Evolutionary conservation across 1,284 basidiomycete genomes (phyloP), one percentile per base, ranked within the genome.

Genomic region (Cerrena zonata): DNA sequence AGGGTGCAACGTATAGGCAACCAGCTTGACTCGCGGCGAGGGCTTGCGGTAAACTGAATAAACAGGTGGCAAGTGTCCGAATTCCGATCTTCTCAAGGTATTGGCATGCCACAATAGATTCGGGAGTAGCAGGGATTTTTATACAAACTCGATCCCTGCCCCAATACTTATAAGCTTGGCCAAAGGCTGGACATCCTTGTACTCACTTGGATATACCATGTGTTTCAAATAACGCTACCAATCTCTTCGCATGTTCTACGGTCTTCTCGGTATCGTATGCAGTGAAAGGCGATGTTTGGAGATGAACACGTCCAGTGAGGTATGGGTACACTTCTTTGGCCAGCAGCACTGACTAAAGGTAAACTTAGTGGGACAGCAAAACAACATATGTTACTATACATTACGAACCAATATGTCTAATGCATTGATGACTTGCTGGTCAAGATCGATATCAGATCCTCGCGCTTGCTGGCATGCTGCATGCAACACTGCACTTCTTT

Each of bases 91-190:
- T 61, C 47, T 69, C 63, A 27, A 78, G 67, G 24, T 69, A 55
- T 27, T 68, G 65, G 56, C 76, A 77, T 0, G 77, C 76, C 4
- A 76, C 44, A 45, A 76, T 59, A 2, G 70, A 70, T 57, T 76
- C 71, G 1, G 75, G 71, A 0, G 75, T 77, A 4, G 70, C 66
- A 7, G 75, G 76, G 34, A 78, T 77, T 56, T 79, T 79, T 63
- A 79, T 75, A 58, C 74, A 76, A 3, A 77, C 73, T 3, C 75
- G 67, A 12, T 67, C 64, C 48, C 74, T 76, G 51, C 23, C 21
- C 11, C 27, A 45, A 13, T 11, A 13, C 11, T 4, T 23, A 23
- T 11, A 15, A 39, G 41, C 22, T 13, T 40, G 7, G 21, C 5
- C 19, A 19, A 10, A 19, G 11, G 19, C 41, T 10, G 37, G 15